Evolutionary conservation across 306 rosid species (phyloP), one percentile per base, ranked within the genome.

Genomic region (Gastrolobium villosum): DNA sequence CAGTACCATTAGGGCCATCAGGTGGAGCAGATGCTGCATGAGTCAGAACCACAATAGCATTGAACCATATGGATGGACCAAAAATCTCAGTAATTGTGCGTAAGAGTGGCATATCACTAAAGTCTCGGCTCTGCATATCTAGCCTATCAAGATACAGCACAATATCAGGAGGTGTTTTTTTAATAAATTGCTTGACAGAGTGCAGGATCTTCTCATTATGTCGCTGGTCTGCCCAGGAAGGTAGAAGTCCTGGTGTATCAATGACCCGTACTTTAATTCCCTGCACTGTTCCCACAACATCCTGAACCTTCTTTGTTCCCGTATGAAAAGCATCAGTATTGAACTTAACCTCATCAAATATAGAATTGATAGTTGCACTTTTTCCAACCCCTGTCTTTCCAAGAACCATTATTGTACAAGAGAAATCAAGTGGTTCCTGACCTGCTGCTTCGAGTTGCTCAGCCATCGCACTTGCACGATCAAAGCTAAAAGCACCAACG

Each of bases 1-100:
- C 88, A 35, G 88, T 87, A 26, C 99, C 99, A 79, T 91, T 95
- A 54, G 99, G 97, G 35, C 99, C 98, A 50, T 95, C 99, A 31
- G 99, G 99, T 28, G 99, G 99, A 76, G 99, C 94, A 59, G 97
- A 95, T 10, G 98, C 99, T 20, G 99, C 99, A 78, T 95, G 99
- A 72, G 99, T 95, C 80, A 95, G 82, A 77, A 92, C 98, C 77
- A 95, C 99, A 79, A 95, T 92, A 32, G 99, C 99, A 83, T 95
- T 95, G 86, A 93, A 95, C 99, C 99, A 95, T 82, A 95, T 92
- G 20, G 97, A 87, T 57, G 98, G 92, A 39, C 97, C 99, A 77
- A 95, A 94, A 67, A 93, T 89, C 8, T 95, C 97, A 2, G 98
- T 92, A 59, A 95, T 95, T 68, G 97, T 95, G 41, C 94, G 92